Evolutionary conservation across 768 basidiomycete species (phyloP).

Genomic region (Pulveroboletus sp.): DNA sequence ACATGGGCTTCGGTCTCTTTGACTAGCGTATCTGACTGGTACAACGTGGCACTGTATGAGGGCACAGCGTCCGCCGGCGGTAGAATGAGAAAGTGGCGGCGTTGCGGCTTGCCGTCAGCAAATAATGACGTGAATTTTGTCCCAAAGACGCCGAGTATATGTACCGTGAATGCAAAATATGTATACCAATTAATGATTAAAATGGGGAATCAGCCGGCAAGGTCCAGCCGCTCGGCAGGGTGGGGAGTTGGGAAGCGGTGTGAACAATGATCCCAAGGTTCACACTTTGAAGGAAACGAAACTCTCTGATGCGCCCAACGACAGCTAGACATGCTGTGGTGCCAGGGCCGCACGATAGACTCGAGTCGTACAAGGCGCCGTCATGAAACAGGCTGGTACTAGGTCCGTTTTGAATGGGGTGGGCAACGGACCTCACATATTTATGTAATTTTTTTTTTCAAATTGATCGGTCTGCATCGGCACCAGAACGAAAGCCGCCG

Average conservation of each 20-base stretch:
- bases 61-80: slow-evolving; percentile 16
- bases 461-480: slow-evolving; percentile 23
- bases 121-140: slow-evolving; percentile 6
- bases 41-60: background rate
- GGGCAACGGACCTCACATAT: background rate
- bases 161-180: background rate
- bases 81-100: slow-evolving; percentile 5
- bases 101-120: slow-evolving; percentile 24
- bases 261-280: too few species aligned
- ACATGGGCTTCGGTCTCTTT: slow-evolving; percentile 99
- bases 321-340: too few species aligned
- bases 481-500: slow-evolving; percentile 31
- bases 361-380: background rate
- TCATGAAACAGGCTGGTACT: slow-evolving; percentile 3
- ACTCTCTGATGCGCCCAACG: too few species aligned
- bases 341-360: too few species aligned
- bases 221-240: background rate
- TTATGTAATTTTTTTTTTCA: slow-evolving; percentile 8
- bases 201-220: background rate
- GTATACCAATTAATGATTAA: background rate
- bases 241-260: too few species aligned
- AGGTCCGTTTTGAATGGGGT: background rate
- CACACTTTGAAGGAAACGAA: background rate
- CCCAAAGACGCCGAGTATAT: slow-evolving; percentile 15
- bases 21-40: slow-evolving; percentile 50